These are phyloP conservation scores for Euptelea pleiosperma DNA, from an alignment of 164 flowering plant species.

Conservation along the genomic window DNA sequence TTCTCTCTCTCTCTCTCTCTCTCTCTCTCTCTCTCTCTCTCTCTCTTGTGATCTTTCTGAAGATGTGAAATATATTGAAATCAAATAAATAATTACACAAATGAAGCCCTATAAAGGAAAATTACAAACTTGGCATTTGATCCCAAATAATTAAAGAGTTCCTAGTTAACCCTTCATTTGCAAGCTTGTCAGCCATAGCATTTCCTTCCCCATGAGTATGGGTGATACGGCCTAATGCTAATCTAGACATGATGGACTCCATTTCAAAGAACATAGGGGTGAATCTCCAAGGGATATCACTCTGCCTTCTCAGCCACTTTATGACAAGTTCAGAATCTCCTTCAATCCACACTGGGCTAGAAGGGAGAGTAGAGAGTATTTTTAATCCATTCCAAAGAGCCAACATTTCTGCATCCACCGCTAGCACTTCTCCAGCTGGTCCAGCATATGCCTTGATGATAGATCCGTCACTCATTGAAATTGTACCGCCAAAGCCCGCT, in stretches of 20 bases:
- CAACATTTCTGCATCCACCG: constrained; percentile 14
- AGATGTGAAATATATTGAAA: not conserved
- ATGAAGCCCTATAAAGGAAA: not conserved
- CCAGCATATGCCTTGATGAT: constrained; percentile 20
- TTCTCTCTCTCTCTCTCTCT: no score
- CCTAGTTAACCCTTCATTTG: constrained; percentile 17
- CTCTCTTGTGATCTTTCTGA: not conserved
- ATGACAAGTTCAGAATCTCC: constrained; percentile 17
- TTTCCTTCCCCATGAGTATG: constrained; percentile 15
- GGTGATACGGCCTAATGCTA: constrained; percentile 14
- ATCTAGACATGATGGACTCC: constrained; percentile 14
- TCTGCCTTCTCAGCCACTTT: constrained; percentile 20
- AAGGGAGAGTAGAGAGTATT: constrained; percentile 14
- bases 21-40: no score
- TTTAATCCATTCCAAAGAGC: constrained; percentile 19
- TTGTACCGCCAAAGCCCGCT: constrained; percentile 13
- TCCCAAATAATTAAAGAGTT: constrained; percentile 14
- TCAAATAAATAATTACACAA: not conserved
- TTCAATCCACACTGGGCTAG: constrained; percentile 16
- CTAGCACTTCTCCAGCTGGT: constrained; percentile 17
- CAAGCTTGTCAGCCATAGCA: constrained; percentile 16
- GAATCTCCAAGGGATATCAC: constrained; percentile 18
- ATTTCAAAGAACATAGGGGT: constrained; percentile 20
- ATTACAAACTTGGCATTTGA: constrained; percentile 18
- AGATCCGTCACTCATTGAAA: constrained; percentile 16